Conservation (phyloP, 2,329 filamentous ascomycete genomes). For the Diaporthe humulicola region DNA sequence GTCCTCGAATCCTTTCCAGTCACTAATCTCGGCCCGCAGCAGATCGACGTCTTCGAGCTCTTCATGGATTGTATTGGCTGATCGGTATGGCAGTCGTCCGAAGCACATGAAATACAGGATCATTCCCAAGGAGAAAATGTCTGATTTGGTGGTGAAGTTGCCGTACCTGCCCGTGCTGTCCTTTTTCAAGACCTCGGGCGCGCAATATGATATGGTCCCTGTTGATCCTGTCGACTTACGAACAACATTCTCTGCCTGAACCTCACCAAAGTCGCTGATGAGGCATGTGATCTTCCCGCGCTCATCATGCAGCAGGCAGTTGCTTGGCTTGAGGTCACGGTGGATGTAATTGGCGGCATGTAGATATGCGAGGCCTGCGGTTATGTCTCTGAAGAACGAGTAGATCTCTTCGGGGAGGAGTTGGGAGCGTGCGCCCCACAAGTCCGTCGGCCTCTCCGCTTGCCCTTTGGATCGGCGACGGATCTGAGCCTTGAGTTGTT, state of each 20-base stretch:
- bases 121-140: slow-evolving; percentile 99
- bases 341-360: slow-evolving; percentile 95
- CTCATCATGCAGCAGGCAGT: slow-evolving; percentile 88
- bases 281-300: slow-evolving; percentile 78
- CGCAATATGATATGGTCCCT: slow-evolving; percentile 97
- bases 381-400: slow-evolving; percentile 95
- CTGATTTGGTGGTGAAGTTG: slow-evolving; percentile 97
- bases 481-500: slow-evolving; percentile 90
- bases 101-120: slow-evolving; percentile 99
- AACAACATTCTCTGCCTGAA: slow-evolving; percentile 84
- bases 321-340: slow-evolving; percentile 94
- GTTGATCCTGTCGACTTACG: slow-evolving; percentile 94
- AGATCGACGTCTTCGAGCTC: slow-evolving; percentile 92
- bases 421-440: slow-evolving; percentile 56
- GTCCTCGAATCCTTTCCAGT: slow-evolving; percentile 89
- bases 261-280: slow-evolving; percentile 98
- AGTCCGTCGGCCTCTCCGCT: slow-evolving; percentile 70
- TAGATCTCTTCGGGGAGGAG: slow-evolving; percentile 91
- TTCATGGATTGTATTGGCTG: slow-evolving; percentile 87
- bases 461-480: slow-evolving; percentile 86
- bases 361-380: slow-evolving; percentile 89
- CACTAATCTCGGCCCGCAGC: slow-evolving; percentile 85
- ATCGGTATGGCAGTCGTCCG: slow-evolving; percentile 85
- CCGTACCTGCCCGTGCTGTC: slow-evolving; percentile 80
- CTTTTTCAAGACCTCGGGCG: slow-evolving; percentile 87